Conservation (phyloP, 129 eudicot species). For the Artemisia argyi region DNA sequence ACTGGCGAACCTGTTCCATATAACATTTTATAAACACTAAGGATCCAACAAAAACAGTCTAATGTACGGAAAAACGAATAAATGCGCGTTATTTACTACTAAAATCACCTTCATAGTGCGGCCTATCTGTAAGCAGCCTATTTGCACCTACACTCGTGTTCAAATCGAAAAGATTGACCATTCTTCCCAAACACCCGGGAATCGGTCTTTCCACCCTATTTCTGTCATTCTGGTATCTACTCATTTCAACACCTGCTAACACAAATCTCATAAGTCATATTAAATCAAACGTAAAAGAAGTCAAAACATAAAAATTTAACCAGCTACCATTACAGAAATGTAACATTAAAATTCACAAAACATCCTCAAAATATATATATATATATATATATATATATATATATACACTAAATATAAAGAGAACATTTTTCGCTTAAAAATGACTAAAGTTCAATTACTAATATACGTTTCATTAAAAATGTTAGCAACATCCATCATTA, state of each 20-base stretch:
- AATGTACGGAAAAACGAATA: neutral
- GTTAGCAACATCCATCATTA: too few species aligned
- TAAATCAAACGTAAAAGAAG: neutral
- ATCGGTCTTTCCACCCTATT: slow-evolving; percentile 45
- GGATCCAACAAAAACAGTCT: neutral
- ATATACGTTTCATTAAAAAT: too few species aligned
- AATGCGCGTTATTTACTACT: neutral
- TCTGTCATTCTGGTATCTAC: slow-evolving; percentile 46
- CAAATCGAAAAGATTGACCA: slow-evolving; percentile 83
- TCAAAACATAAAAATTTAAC: neutral
- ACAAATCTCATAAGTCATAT: neutral
- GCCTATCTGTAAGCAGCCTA: slow-evolving; percentile 72
- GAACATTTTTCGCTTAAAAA: too few species aligned
- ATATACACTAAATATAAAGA: too few species aligned
- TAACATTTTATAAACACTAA: neutral
- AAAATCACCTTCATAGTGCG: slow-evolving; percentile 62
- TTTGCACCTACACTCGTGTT: slow-evolving; percentile 56
- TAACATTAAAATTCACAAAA: too few species aligned
- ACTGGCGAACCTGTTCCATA: slow-evolving; percentile 58
- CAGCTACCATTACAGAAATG: too few species aligned
- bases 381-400: too few species aligned
- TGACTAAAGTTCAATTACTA: too few species aligned
- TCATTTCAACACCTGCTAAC: slow-evolving; percentile 68
- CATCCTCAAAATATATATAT: too few species aligned
- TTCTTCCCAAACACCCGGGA: slow-evolving; percentile 88